phyloP scores from a whole-genome alignment of 768 basidiomycete genomes.

The Saitozyma podzolica region DNA sequence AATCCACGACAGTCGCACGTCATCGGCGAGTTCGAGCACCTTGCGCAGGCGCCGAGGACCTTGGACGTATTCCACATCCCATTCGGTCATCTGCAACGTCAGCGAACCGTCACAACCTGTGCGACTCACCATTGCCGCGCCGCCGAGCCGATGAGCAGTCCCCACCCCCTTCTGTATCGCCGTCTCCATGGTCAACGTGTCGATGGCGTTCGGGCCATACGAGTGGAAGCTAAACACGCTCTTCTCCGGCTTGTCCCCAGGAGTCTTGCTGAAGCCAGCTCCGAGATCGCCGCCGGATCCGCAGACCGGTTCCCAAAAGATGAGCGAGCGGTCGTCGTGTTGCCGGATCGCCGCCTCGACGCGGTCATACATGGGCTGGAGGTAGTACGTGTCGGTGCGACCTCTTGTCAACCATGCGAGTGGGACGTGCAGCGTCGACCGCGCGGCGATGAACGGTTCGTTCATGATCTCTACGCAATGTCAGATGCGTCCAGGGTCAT shows the following conservation, averaged over 20 bases:
- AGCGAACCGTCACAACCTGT: neutral
- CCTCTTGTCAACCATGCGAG: slow-evolving; percentile 15
- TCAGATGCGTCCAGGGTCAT: neutral
- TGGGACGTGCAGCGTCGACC: slow-evolving; percentile 21
- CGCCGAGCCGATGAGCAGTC: slow-evolving; percentile 22
- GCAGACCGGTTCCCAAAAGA: slow-evolving; percentile 25
- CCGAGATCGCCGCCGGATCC: slow-evolving; percentile 23
- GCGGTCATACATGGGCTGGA: slow-evolving; percentile 24
- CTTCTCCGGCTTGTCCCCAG: slow-evolving; percentile 23
- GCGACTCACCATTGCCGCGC: slow-evolving; percentile 14
- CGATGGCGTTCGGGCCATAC: slow-evolving; percentile 23
- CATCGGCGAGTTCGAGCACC: slow-evolving; percentile 19
- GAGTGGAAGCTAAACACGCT: slow-evolving; percentile 23
- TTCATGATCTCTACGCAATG: slow-evolving; percentile 17
- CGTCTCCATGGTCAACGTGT: slow-evolving; percentile 16
- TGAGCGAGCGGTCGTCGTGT: slow-evolving; percentile 13
- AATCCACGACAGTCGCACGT: slow-evolving; percentile 19
- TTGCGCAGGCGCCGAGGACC: slow-evolving; percentile 12
- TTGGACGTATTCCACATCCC: slow-evolving; percentile 22
- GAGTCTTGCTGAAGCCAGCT: slow-evolving; percentile 24
- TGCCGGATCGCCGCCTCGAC: slow-evolving; percentile 17
- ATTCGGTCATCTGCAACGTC: slow-evolving; percentile 18
- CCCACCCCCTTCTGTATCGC: slow-evolving; percentile 19
- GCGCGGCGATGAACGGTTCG: slow-evolving; percentile 24
- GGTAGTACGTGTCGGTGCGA: slow-evolving; percentile 18